These are phyloP conservation scores for Vitis rupestris DNA, from an alignment of 164 flowering plant genomes.

Conservation along the genomic window DNA sequence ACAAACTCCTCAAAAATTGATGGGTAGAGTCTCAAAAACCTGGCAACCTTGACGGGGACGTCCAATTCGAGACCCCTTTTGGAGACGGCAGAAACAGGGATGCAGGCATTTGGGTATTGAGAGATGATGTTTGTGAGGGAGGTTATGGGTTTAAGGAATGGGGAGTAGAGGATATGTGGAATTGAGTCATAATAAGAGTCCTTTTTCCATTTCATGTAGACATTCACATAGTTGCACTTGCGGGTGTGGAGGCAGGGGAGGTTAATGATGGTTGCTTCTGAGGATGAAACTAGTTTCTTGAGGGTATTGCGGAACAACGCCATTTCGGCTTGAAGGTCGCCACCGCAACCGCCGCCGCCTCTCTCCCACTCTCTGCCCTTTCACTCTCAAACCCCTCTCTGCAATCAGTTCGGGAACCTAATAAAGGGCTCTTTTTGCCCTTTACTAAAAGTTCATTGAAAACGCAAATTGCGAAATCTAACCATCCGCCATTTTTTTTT, in stretches of 20 bases:
- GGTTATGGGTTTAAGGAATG: constrained; percentile 55
- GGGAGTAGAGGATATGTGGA: constrained; percentile 52
- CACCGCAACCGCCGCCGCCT: too few species aligned
- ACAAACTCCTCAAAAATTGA: constrained; percentile 76
- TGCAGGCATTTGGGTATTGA: constrained; percentile 43
- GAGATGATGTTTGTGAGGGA: constrained; percentile 57
- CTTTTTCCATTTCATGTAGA: constrained; percentile 89
- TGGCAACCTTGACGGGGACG: constrained; percentile 57
- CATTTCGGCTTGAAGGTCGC: too few species aligned
- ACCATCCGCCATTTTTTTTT: too few species aligned
- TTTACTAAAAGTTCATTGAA: too few species aligned
- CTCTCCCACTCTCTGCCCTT: too few species aligned
- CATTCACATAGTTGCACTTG: constrained; percentile 59
- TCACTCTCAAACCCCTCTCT: too few species aligned
- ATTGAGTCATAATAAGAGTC: constrained; percentile 64
- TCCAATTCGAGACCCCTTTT: constrained; percentile 55
- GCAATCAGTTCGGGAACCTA: too few species aligned
- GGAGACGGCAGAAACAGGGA: constrained; percentile 72
- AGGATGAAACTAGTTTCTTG: background rate
- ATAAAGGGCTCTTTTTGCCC: too few species aligned
- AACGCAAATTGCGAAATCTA: too few species aligned
- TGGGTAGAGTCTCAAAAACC: constrained; percentile 70
- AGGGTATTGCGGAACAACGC: constrained; percentile 8
- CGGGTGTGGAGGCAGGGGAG: constrained; percentile 28
- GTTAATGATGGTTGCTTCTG: background rate